Conservation (phyloP, 2,329 filamentous ascomycete species). For the Raffaelea deltoideospora region DNA sequence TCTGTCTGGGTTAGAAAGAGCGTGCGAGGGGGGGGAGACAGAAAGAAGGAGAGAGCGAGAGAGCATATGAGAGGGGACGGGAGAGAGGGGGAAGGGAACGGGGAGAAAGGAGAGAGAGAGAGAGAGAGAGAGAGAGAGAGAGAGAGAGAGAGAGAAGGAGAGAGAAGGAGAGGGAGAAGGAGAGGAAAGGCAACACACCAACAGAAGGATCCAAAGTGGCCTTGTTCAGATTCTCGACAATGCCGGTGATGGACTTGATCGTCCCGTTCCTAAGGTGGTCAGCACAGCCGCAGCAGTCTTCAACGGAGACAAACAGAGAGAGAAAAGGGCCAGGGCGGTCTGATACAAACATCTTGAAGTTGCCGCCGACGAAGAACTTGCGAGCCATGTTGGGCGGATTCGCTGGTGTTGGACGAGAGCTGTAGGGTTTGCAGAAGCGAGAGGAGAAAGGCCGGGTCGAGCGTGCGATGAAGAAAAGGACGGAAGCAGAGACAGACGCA, state of each 20-base stretch:
- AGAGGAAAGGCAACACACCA: too few relatives aligned
- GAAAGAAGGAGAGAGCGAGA: not conserved
- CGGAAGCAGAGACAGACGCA: too few relatives aligned
- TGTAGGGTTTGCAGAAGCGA: too few relatives aligned
- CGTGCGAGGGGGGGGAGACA: not conserved
- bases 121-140: not conserved
- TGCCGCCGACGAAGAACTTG: constrained; percentile 95
- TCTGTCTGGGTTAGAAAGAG: constrained; percentile 37
- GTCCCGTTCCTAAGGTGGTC: constrained; percentile 98
- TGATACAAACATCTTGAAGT: constrained; percentile 87
- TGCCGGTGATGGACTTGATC: constrained; percentile 74
- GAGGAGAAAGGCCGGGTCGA: too few relatives aligned
- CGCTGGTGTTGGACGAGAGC: too few relatives aligned
- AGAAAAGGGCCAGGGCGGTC: not conserved
- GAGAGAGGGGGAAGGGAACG: too few relatives aligned
- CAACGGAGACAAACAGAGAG: not conserved
- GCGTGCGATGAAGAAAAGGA: too few relatives aligned
- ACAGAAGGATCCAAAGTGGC: constrained; percentile 63
- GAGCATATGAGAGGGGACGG: too few relatives aligned
- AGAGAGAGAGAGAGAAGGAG: not conserved
- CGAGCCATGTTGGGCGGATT: constrained; percentile 73
- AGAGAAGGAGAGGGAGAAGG: not conserved
- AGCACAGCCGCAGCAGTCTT: too few relatives aligned
- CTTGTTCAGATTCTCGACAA: constrained; percentile 78
- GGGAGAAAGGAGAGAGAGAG: not conserved